Conservation (phyloP, 1,139 yeast genomes). For the Tardiomyces blankii region DNA sequence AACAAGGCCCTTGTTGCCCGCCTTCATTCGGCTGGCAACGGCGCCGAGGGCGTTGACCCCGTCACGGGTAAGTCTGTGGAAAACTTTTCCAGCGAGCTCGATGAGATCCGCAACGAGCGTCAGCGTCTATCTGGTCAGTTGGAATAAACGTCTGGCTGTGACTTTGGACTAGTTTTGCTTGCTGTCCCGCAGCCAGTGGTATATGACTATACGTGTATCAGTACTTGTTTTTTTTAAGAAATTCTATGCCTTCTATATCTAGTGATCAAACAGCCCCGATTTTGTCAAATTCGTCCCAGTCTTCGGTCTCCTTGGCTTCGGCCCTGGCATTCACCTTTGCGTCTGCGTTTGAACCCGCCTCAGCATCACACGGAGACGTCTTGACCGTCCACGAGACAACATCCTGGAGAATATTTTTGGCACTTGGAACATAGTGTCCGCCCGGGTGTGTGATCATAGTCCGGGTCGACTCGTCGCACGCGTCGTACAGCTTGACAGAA, state of each 20-base stretch:
- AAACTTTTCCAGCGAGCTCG: conserved; percentile 14
- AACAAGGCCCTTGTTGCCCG: conserved; percentile 3
- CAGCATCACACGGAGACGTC: conserved; percentile 5
- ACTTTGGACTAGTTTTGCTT: no score
- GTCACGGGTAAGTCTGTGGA: conserved; percentile 17
- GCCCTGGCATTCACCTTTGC: conserved; percentile 1
- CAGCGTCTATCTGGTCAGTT: conserved; percentile 11
- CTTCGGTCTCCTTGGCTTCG: conserved; percentile 12
- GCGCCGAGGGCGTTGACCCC: conserved; percentile 8
- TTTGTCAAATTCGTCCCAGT: conserved; percentile 33
- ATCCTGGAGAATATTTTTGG: conserved; percentile 46
- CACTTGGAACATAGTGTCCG: conserved; percentile 78
- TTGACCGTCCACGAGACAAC: conserved; percentile 43
- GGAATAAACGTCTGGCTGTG: conserved; percentile 1
- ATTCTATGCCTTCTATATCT: background rate
- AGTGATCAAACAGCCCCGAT: conserved; percentile 30
- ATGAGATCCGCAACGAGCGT: conserved; percentile 15
- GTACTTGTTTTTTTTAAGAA: background rate
- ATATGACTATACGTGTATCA: background rate
- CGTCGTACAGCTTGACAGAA: conserved; percentile 45
- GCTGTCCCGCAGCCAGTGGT: background rate
- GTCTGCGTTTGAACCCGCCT: conserved; percentile 1
- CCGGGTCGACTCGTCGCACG: conserved; percentile 36
- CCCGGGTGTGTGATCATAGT: conserved; percentile 63
- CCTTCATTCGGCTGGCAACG: background rate